Evolutionary conservation across 768 basidiomycete genomes (phyloP), one percentile per base, ranked within the genome.

Genomic region (Candolleomyces eurysporus): DNA sequence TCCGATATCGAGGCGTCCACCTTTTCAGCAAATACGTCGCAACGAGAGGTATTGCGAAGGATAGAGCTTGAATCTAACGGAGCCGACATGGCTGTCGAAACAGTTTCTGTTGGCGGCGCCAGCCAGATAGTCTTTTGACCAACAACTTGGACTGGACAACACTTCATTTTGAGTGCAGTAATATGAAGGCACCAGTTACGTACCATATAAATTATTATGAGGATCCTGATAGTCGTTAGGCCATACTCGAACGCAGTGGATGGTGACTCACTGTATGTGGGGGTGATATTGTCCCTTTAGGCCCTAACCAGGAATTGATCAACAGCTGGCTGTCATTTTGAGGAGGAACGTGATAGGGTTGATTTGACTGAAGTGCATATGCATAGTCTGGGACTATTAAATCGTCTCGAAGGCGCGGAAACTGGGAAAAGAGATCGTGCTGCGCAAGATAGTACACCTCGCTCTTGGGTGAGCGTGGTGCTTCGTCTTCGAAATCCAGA

Each of bases 111-210:
- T 8, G 94, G 91, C 5, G 93, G 90, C 0, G 95, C 93, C 57
- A 98, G 78, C 94, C 96, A 98, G 22, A 98, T 84, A 6, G 88
- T 91, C 76, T 98, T 98, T 31, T 78, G 74, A 30, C 97, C 96
- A 14, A 92, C 88, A 6, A 97, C 82, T 78, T 98, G 97, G 0
- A 89, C 94, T 95, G 36, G 65, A 49, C 48, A 19, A 21, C n/a
- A 19, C 22, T 49, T 17, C 16, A 26, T 26, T 26, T 6, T 53
- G 11, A 57, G 26, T 52, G 32, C 59, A 61, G 51, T 46, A 57
- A 57, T 36, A 52, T 26, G 16, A 57, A 64, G 10, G 31, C 40
- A 30, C 51, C 46, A 62, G 43, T 3, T 8, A 54, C 62, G 50
- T 73, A 94, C 94, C 86, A 71, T 92, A 98, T 63, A 90, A 82